Evolutionary conservation across 2,329 filamentous ascomycete species (phyloP).

Genomic region (Clonostachys byssicola): DNA sequence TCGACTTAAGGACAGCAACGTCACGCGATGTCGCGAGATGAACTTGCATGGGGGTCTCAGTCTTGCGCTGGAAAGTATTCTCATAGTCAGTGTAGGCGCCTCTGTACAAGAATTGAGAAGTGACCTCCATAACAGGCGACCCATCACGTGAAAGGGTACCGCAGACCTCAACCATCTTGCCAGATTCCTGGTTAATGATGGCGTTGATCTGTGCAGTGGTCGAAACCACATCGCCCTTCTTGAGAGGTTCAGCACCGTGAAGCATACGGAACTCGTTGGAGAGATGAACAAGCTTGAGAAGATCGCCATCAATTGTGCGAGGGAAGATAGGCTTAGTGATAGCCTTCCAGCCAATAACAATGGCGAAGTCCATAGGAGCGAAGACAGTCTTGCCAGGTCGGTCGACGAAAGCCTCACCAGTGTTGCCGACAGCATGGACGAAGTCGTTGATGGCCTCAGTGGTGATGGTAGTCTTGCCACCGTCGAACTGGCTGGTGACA

Average conservation of each 20-base stretch:
- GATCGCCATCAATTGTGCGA: slow-evolving; percentile 88
- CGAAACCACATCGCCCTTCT: slow-evolving; percentile 89
- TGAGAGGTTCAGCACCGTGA: slow-evolving; percentile 87
- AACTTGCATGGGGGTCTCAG: slow-evolving; percentile 91
- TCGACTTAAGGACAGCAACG: slow-evolving; percentile 88
- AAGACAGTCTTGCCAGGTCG: slow-evolving; percentile 90
- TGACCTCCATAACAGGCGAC: slow-evolving; percentile 93
- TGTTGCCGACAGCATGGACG: slow-evolving; percentile 98
- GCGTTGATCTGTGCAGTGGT: slow-evolving; percentile 96
- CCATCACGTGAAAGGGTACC: slow-evolving; percentile 87
- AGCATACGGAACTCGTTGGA: slow-evolving; percentile 99
- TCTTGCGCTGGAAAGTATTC: slow-evolving; percentile 98
- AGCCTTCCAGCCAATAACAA: slow-evolving; percentile 97
- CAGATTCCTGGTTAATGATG: slow-evolving; percentile 95
- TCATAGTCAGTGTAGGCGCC: slow-evolving; percentile 90
- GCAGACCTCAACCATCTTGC: slow-evolving; percentile 99
- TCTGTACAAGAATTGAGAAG: slow-evolving; percentile 95
- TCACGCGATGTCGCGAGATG: slow-evolving; percentile 86
- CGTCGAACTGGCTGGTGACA: slow-evolving; percentile 85
- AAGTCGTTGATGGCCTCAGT: slow-evolving; percentile 96
- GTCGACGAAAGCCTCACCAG: slow-evolving; percentile 94
- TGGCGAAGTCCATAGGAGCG: slow-evolving; percentile 98
- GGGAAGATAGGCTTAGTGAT: slow-evolving; percentile 99
- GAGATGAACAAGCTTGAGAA: slow-evolving; percentile 92
- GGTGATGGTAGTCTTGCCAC: slow-evolving; percentile 82